A percentile compares a stretch with the other conserved stretches of the same genome.
phyloP scores from a whole-genome alignment of 139 green algal genomes.

The Diplosphaera chodatii region DNA sequence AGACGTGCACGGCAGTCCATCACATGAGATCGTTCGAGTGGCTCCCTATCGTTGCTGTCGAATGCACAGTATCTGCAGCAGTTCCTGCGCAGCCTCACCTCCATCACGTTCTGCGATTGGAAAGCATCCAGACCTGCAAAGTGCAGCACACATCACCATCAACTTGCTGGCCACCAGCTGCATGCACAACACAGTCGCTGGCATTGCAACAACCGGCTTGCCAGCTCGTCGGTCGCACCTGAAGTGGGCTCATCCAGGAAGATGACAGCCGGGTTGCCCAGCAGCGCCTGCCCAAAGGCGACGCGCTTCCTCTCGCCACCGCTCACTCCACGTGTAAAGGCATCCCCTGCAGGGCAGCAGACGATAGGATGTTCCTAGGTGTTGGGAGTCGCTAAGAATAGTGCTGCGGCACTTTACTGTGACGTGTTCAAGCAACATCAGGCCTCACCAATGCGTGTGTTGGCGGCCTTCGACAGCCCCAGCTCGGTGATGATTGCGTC shows the following conservation, averaged over 20 bases:
- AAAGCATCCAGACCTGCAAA: conserved; percentile 35
- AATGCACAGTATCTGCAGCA: too few relatives aligned
- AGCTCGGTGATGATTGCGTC: conserved; percentile 35
- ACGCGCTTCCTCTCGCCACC: conserved; percentile 52
- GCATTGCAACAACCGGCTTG: too few relatives aligned
- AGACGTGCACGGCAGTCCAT: too few relatives aligned
- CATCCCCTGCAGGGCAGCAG: too few relatives aligned
- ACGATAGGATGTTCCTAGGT: too few relatives aligned
- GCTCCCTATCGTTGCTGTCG: too few relatives aligned
- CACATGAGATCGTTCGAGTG: too few relatives aligned
- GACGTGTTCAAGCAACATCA: too few relatives aligned
- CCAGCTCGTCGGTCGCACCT: not conserved
- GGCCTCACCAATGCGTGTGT: conserved; percentile 37
- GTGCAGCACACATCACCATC: not conserved
- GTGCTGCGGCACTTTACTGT: too few relatives aligned
- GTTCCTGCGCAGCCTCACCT: too few relatives aligned
- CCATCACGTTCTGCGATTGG: conserved; percentile 43
- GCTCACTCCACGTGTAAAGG: conserved; percentile 27
- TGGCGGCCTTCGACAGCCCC: conserved; percentile 25
- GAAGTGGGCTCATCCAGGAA: conserved; percentile 55
- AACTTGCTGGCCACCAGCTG: not conserved
- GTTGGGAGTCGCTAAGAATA: too few relatives aligned
- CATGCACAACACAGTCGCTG: too few relatives aligned
- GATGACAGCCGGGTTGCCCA: conserved; percentile 33
- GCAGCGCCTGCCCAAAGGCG: conserved; percentile 40